These are phyloP conservation scores for Podospora sp. DNA, from an alignment of 495 filamentous ascomycete genomes.

Conservation along the genomic window DNA sequence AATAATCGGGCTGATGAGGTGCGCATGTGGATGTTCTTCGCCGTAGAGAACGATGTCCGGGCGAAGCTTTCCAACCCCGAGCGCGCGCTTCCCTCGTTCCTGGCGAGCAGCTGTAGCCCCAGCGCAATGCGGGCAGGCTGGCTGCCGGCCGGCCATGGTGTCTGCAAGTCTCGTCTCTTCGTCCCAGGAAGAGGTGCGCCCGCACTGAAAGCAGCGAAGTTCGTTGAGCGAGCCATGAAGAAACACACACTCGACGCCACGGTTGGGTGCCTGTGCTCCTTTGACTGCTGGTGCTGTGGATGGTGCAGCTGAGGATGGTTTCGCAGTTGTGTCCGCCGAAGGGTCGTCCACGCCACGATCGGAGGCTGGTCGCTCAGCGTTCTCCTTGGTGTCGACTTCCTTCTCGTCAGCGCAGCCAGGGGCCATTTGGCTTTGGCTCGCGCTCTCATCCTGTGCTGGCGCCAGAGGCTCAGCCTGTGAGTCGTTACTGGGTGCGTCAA, in stretches of 20 bases:
- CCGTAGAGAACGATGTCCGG: slow-evolving; percentile 73
- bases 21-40: slow-evolving; percentile 68
- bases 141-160: slow-evolving; percentile 60
- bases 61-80: slow-evolving; percentile 63
- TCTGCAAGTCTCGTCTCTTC: slow-evolving; percentile 49
- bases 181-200: slow-evolving; percentile 61
- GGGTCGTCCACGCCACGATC: not conserved
- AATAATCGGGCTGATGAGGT: slow-evolving; percentile 61
- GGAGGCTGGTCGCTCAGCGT: not conserved
- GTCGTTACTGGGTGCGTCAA: not conserved
- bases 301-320: not conserved
- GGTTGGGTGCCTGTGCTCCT: slow-evolving; percentile 33
- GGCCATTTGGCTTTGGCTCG: not conserved
- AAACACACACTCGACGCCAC: slow-evolving; percentile 63
- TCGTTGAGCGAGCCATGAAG: slow-evolving; percentile 65
- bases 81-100: slow-evolving; percentile 63
- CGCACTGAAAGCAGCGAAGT: slow-evolving; percentile 66
- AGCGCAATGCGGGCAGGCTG: slow-evolving; percentile 63
- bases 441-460: not conserved
- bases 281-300: slow-evolving; percentile 1
- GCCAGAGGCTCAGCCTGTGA: not conserved
- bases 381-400: not conserved
- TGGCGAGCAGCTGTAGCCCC: slow-evolving; percentile 57
- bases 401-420: not conserved
- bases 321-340: not conserved